Conservation (phyloP, 2,329 filamentous ascomycete genomes). For the Ceratocystis papillata region DNA sequence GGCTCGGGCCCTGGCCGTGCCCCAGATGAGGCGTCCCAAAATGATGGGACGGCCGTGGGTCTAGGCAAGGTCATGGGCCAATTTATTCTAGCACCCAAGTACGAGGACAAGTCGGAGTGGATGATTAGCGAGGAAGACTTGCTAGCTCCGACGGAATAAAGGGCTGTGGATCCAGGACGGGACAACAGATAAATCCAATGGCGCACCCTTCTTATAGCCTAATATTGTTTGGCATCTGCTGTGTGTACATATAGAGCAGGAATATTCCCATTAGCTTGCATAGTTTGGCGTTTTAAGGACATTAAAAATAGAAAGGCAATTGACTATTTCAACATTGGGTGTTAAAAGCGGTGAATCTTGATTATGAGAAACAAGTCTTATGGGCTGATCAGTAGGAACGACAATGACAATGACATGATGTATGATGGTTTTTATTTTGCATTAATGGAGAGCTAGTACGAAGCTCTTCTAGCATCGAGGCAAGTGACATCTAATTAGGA, state of each 20-base stretch:
- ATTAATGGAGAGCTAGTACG: background rate
- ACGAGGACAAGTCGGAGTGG: conserved; percentile 49
- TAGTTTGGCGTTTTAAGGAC: conserved; percentile 18
- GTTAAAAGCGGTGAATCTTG: no score
- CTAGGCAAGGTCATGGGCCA: conserved; percentile 55
- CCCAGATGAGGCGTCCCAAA: conserved; percentile 35
- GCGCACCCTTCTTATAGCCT: background rate
- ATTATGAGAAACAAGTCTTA: background rate
- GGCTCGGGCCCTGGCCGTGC: conserved; percentile 26
- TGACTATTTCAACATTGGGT: background rate
- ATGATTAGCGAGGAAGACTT: conserved; percentile 34
- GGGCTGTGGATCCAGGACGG: background rate
- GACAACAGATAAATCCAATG: background rate
- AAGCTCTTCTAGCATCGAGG: background rate
- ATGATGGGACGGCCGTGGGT: conserved; percentile 33
- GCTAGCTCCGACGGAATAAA: conserved; percentile 21
- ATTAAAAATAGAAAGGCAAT: conserved; percentile 17
- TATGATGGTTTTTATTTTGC: background rate
- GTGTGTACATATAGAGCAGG: conserved; percentile 11
- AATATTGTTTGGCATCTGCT: conserved; percentile 4
- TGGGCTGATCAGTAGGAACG: background rate
- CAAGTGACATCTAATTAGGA: background rate
- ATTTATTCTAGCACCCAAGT: conserved; percentile 49
- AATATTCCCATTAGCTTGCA: conserved; percentile 9
- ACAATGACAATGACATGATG: background rate